Base-by-base conservation (phyloP, 2,329 filamentous ascomycete species). In the Hypoxylon rubiginosum region DNA sequence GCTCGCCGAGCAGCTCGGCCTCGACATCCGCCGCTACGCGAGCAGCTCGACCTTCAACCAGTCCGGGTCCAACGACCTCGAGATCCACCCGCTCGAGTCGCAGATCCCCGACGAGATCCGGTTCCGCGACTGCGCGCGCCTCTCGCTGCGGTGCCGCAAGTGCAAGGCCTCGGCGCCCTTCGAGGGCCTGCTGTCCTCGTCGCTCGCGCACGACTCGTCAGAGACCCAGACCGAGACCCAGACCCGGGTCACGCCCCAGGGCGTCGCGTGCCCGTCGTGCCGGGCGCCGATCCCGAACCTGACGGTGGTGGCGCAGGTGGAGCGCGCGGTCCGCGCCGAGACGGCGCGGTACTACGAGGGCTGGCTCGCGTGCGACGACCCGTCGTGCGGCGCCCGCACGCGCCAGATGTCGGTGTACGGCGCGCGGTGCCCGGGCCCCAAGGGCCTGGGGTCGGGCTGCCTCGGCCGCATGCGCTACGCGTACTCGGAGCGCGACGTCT, bases 381-480 rank as follows among this genome's bases (percentile, higher is more conserved):
- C 92, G 1, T 90, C 92, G 34, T 99, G 96, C 79, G 92, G 91
- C 28, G 92, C 90, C 75, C 91, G 93, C 61, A 98, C 96, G 1
- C 88, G 95, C 52, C 93, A 97, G 78, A 94, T 98, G 84, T 92
- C 90, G 73, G 96, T 99, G 41, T 97, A 97, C 78, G 96, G 96
- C 49, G 90, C 91, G 66, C 89, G 94, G 53, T 99, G 96, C 77
- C 84, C 98, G 5, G 96, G 96, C 0, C 93, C 95, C 15, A 91
- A 90, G 71, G 94, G 94, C 1, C 89, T 96, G 2, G 95, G 92
- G 0, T 87, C 90, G 60, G 94, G 93, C 59, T 99, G 96, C 78
- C 82, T 90, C 3, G 96, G 96, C 19, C 88, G 88, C 53, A 98
- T 99, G 94, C 83, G 87, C 21, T 97, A 94, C 77, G 94, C 97